phyloP scores from a whole-genome alignment of 306 rosid species.

The Pyrus betulifolia region DNA sequence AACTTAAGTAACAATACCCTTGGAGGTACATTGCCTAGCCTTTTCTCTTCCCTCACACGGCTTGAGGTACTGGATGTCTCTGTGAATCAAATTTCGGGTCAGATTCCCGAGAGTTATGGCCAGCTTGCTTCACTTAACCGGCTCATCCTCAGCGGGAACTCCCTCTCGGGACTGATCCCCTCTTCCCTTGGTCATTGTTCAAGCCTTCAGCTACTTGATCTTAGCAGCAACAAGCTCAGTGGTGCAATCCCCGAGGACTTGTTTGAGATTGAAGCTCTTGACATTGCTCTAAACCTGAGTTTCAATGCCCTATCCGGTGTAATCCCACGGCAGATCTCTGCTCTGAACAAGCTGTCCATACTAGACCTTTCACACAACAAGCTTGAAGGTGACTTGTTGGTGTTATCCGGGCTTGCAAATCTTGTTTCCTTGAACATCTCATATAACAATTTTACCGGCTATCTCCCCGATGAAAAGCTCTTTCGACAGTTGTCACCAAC shows the following conservation, averaged over 20 bases:
- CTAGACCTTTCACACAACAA: slow-evolving; percentile 73
- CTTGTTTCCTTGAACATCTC: slow-evolving; percentile 81
- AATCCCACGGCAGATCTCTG: slow-evolving; percentile 57
- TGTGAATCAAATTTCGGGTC: slow-evolving; percentile 47
- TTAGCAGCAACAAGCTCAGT: slow-evolving; percentile 57
- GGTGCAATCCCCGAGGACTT: slow-evolving; percentile 59
- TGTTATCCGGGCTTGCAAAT: slow-evolving; percentile 52
- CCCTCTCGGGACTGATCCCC: slow-evolving; percentile 59
- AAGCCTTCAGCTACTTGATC: slow-evolving; percentile 69
- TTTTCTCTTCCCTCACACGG: slow-evolving; percentile 50
- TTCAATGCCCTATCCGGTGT: slow-evolving; percentile 52
- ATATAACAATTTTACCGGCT: slow-evolving; percentile 69
- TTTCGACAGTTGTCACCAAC: slow-evolving; percentile 55
- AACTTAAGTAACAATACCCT: slow-evolving; percentile 75
- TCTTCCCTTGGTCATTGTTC: slow-evolving; percentile 53
- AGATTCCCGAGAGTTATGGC: slow-evolving; percentile 48
- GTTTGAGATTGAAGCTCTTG: slow-evolving; percentile 60
- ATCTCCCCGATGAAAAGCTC: slow-evolving; percentile 64
- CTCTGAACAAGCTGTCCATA: slow-evolving; percentile 54
- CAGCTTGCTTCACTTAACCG: slow-evolving; percentile 55
- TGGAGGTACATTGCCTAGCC: slow-evolving; percentile 50
- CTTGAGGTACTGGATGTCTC: slow-evolving; percentile 73
- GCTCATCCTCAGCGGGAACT: slow-evolving; percentile 49
- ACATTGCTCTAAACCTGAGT: slow-evolving; percentile 75
- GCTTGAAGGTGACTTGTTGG: slow-evolving; percentile 62